A percentile compares a stretch with the other conserved stretches of the same genome.
phyloP scores from a whole-genome alignment of 2,329 filamentous ascomycete genomes.

The Capronia americana region DNA sequence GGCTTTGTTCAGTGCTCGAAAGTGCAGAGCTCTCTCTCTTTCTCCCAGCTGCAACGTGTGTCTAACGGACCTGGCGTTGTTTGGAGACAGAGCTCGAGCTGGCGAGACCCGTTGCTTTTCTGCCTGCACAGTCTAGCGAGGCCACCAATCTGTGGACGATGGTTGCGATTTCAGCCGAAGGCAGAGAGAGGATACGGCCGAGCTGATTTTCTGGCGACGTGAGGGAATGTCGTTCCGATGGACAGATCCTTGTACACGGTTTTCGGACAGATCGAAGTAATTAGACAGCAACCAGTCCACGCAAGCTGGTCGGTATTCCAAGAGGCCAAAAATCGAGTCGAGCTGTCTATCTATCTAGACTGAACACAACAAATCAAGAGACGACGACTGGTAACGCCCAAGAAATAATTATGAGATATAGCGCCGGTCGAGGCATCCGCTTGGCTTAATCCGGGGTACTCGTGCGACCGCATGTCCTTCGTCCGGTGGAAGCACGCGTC shows the following conservation, averaged over 20 bases:
- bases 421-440: background rate
- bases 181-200: background rate
- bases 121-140: background rate
- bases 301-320: background rate
- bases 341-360: background rate
- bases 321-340: background rate
- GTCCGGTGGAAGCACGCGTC: conserved; percentile 3
- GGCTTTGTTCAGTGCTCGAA: background rate
- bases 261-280: background rate
- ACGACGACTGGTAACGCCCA: background rate
- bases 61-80: background rate
- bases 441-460: background rate
- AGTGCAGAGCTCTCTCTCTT: background rate
- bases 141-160: background rate
- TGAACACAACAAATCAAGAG: background rate
- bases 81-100: background rate
- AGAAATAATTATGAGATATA: background rate
- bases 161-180: background rate
- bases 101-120: background rate
- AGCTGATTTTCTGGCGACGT: background rate
- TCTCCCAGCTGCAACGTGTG: background rate
- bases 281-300: background rate
- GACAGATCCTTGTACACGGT: background rate
- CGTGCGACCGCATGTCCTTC: background rate
- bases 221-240: background rate